Conservation (phyloP, 768 basidiomycete species). For the Mrakia frigida region DNA sequence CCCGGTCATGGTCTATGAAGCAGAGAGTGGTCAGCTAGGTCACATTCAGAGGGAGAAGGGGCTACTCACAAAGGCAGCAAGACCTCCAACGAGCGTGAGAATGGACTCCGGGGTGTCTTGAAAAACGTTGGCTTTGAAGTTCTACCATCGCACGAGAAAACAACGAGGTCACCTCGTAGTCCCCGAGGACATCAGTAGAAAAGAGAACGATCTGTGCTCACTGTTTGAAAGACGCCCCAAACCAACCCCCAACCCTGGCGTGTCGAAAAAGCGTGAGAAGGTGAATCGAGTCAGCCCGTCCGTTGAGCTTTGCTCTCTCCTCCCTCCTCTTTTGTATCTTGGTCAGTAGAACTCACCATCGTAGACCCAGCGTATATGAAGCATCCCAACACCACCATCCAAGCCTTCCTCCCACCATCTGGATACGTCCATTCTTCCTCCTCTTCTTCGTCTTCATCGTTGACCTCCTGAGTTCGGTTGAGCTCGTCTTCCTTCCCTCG, state of each 20-base stretch:
- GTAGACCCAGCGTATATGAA: not conserved
- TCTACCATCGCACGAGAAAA: not conserved
- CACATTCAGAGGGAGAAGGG: not conserved
- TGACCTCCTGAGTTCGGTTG: not conserved
- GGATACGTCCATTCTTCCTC: slow-evolving; percentile 9
- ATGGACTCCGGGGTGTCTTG: not conserved
- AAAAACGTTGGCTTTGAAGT: slow-evolving; percentile 8
- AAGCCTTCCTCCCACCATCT: not conserved
- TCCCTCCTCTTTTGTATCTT: too few relatives aligned
- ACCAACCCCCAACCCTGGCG: slow-evolving; percentile 1
- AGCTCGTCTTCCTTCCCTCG: not conserved
- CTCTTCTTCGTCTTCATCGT: not conserved
- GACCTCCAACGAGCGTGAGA: slow-evolving; percentile 17
- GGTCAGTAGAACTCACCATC: not conserved
- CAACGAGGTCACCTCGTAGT: too few relatives aligned
- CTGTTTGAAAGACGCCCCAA: slow-evolving; percentile 14
- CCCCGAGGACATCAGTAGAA: too few relatives aligned
- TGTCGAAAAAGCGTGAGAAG: not conserved
- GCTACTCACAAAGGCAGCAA: slow-evolving; percentile 15
- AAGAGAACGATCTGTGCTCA: not conserved
- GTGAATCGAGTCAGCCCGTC: not conserved
- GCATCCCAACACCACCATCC: not conserved
- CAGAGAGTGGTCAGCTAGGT: too few relatives aligned
- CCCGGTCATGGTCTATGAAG: slow-evolving; percentile 17
- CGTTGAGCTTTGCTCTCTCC: not conserved